Conservation (phyloP, 2,329 filamentous ascomycete genomes). For the Didymella keratinophila region DNA sequence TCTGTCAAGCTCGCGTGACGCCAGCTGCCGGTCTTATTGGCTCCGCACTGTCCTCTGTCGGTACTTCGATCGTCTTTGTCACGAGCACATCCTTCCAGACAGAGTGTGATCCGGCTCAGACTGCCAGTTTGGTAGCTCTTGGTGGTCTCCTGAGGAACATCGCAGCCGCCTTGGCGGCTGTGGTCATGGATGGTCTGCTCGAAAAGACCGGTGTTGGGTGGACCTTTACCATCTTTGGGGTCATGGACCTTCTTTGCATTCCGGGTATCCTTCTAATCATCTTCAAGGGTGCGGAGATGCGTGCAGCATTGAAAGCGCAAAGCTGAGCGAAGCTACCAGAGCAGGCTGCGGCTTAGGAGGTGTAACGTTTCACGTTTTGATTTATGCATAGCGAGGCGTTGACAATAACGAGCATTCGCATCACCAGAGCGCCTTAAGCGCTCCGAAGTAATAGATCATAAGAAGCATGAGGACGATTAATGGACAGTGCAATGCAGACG, state of each 20-base stretch:
- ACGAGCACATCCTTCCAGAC: conserved; percentile 55
- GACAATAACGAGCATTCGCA: not conserved
- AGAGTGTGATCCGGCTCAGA: conserved; percentile 51
- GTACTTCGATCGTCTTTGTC: conserved; percentile 52
- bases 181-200: conserved; percentile 47
- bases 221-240: conserved; percentile 52
- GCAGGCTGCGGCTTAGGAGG: not conserved
- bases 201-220: conserved; percentile 50
- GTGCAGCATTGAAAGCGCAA: conserved; percentile 30
- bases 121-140: conserved; percentile 54
- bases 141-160: conserved; percentile 53
- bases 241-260: conserved; percentile 44
- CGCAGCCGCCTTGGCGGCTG: conserved; percentile 51
- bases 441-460: not conserved
- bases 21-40: conserved; percentile 29
- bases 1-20: conserved; percentile 37
- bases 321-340: conserved; percentile 10
- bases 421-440: not conserved
- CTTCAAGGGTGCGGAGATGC: conserved; percentile 32
- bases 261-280: conserved; percentile 35
- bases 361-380: not conserved
- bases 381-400: conserved; percentile 19
- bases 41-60: conserved; percentile 49
- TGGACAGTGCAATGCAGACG: not conserved
- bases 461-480: not conserved